A percentile compares a stretch with the other conserved stretches of the same genome.
These are phyloP conservation scores for Aspergillus piperis DNA, from an alignment of 2,329 filamentous ascomycete genomes.

Conservation along the genomic window DNA sequence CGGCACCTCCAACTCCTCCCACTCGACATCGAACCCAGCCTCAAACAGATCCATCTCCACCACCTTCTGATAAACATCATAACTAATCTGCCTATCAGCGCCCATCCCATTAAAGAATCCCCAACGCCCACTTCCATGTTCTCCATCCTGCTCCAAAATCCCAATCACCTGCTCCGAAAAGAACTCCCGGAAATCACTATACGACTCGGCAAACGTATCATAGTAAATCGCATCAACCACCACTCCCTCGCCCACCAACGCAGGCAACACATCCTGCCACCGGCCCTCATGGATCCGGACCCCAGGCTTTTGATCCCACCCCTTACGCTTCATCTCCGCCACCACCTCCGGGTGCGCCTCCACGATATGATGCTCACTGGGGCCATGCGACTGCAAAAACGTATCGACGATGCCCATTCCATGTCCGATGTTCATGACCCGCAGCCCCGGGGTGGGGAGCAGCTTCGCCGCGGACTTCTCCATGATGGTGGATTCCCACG, in stretches of 20 bases:
- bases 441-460: conserved; percentile 61
- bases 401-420: conserved; percentile 87
- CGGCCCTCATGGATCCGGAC: conserved; percentile 66
- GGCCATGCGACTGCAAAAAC: conserved; percentile 69
- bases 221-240: conserved; percentile 91
- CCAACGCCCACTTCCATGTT: conserved; percentile 45
- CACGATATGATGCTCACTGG: conserved; percentile 75
- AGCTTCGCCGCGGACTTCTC: conserved; percentile 70
- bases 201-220: conserved; percentile 96
- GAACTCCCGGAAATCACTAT: conserved; percentile 79
- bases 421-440: conserved; percentile 82
- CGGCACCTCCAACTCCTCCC: conserved; percentile 75
- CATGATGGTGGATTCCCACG: conserved; percentile 89
- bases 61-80: conserved; percentile 93
- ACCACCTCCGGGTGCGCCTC: conserved; percentile 82
- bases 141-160: conserved; percentile 58
- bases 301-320: conserved; percentile 65
- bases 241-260: conserved; percentile 66
- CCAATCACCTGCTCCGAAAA: conserved; percentile 85
- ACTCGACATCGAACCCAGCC: conserved; percentile 85
- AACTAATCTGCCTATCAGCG: conserved; percentile 87
- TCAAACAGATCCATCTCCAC: conserved; percentile 89
- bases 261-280: conserved; percentile 79
- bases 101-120: conserved; percentile 76
- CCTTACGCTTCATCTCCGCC: conserved; percentile 64